Evolutionary conservation across 371 early-diverging fungal species (phyloP).

Genomic region (Apophysomyces trapeziformis): DNA sequence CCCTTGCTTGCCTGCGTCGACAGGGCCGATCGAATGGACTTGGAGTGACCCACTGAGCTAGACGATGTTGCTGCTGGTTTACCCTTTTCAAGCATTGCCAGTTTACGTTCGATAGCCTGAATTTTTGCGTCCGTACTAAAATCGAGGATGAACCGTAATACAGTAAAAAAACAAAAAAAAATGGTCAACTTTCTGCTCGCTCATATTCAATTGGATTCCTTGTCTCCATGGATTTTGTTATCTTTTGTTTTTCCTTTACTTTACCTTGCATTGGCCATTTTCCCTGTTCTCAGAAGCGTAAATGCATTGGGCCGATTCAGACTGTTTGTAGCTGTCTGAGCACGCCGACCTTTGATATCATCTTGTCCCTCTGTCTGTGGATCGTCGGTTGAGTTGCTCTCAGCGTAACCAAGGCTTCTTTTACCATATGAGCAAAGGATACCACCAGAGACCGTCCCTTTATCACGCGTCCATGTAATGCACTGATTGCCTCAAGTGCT

Average conservation of each 20-base stretch:
- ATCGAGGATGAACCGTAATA: background rate
- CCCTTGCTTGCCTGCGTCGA: slow-evolving; percentile 9
- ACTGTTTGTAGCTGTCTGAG: slow-evolving; percentile 19
- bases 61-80: slow-evolving; percentile 36
- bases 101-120: slow-evolving; percentile 63
- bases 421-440: slow-evolving; percentile 63
- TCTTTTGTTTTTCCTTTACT: background rate
- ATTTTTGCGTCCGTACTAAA: slow-evolving; percentile 65
- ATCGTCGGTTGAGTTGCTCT: background rate
- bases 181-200: no score
- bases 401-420: background rate
- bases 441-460: slow-evolving; percentile 57
- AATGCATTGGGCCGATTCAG: slow-evolving; percentile 38
- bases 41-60: slow-evolving; percentile 43
- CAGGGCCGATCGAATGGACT: slow-evolving; percentile 3
- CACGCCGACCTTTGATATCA: slow-evolving; percentile 19
- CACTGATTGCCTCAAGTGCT: slow-evolving; percentile 57
- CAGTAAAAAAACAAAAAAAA: background rate
- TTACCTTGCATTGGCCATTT: slow-evolving; percentile 52
- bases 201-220: no score
- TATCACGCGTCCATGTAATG: slow-evolving; percentile 56
- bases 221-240: no score
- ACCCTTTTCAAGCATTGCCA: slow-evolving; percentile 50
- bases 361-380: slow-evolving; percentile 36
- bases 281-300: slow-evolving; percentile 43